phyloP scores from a whole-genome alignment of 352 stramenopile species.

The Pythium phragmitis region DNA sequence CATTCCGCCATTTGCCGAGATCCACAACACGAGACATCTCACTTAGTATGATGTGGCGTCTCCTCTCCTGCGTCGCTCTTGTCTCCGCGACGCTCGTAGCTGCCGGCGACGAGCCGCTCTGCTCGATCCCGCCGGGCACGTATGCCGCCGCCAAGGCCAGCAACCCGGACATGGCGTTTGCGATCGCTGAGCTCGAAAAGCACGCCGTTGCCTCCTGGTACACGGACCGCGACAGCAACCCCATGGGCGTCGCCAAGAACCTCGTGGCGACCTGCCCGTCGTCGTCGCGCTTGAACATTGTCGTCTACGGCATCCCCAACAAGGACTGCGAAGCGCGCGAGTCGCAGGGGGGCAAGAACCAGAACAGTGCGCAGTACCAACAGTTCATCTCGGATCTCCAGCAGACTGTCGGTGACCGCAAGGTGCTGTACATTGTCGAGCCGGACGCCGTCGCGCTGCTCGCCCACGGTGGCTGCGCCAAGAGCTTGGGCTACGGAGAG shows the following conservation, averaged over 20 bases:
- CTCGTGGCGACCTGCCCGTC: constrained; percentile 39
- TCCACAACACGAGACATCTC: background rate
- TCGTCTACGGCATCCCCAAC: constrained; percentile 71
- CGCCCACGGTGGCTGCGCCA: constrained; percentile 43
- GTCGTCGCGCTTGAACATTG: constrained; percentile 46
- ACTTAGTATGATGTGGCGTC: constrained; percentile 8
- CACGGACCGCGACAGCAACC: constrained; percentile 44
- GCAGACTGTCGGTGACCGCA: constrained; percentile 42
- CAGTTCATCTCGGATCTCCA: constrained; percentile 44
- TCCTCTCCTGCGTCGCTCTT: background rate
- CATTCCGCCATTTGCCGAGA: background rate
- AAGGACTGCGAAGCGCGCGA: constrained; percentile 63
- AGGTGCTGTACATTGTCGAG: constrained; percentile 71
- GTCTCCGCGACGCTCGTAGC: background rate
- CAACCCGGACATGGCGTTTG: constrained; percentile 50
- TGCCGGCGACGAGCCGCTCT: constrained; percentile 41
- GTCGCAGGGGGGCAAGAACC: constrained; percentile 40
- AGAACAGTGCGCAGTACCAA: constrained; percentile 43
- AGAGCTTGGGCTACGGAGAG: constrained; percentile 38
- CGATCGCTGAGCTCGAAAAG: constrained; percentile 58
- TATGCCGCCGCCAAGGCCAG: constrained; percentile 47
- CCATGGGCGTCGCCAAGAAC: constrained; percentile 29
- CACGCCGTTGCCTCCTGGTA: constrained; percentile 57
- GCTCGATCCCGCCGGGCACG: constrained; percentile 44
- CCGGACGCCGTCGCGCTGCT: constrained; percentile 57